phyloP scores from a whole-genome alignment of 768 basidiomycete species.

The Candolleomyces aberdarensis region DNA sequence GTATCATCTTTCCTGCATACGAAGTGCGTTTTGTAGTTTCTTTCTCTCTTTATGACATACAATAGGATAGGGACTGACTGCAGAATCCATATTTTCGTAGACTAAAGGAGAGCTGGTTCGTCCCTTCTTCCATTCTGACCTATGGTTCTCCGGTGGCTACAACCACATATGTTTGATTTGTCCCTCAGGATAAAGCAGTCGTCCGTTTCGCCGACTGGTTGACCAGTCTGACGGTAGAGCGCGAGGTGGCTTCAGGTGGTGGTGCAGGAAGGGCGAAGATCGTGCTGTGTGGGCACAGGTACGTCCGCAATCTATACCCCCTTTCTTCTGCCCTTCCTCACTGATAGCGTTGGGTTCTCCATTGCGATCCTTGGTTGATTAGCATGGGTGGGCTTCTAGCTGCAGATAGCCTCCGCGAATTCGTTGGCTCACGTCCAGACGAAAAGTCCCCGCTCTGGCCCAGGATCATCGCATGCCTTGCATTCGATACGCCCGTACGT shows the following conservation, averaged over 20 bases:
- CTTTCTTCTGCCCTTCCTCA: background rate
- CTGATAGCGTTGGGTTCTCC: background rate
- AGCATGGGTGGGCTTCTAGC: slow-evolving; percentile 94
- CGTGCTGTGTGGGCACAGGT: slow-evolving; percentile 90
- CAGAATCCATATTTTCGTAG: slow-evolving; percentile 30
- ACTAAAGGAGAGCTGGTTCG: slow-evolving; percentile 88
- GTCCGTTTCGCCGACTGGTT: slow-evolving; percentile 91
- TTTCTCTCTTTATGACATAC: no score
- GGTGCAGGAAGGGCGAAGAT: slow-evolving; percentile 79
- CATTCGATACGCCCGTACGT: slow-evolving; percentile 89
- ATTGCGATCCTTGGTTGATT: background rate
- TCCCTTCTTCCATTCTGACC: slow-evolving; percentile 12
- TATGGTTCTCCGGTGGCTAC: background rate
- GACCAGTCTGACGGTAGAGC: slow-evolving; percentile 81
- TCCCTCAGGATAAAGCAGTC: slow-evolving; percentile 68
- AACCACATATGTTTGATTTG: background rate
- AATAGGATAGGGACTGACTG: background rate
- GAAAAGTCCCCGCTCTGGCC: slow-evolving; percentile 77
- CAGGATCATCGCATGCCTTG: slow-evolving; percentile 76
- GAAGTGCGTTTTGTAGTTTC: slow-evolving; percentile 45
- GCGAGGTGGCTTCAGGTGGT: slow-evolving; percentile 72
- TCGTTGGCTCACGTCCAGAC: slow-evolving; percentile 65
- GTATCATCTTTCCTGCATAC: slow-evolving; percentile 84
- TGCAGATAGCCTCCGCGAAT: slow-evolving; percentile 78
- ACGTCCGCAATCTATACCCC: slow-evolving; percentile 17